Conservation (phyloP, 108 stramenopile species). For the Cylindrotheca fusiformis region DNA sequence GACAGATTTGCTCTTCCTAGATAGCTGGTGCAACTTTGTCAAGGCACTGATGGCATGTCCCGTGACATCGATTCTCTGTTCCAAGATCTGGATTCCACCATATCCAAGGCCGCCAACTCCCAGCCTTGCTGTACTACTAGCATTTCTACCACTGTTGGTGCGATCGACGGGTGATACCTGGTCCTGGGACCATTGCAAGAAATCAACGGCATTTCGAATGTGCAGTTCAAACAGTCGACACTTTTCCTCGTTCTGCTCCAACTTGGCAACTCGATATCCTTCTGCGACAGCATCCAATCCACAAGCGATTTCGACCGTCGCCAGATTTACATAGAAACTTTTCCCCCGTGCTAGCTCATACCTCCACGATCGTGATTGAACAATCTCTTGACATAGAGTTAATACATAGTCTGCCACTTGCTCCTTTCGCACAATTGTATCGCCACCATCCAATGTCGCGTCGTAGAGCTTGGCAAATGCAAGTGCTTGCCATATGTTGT, state of each 20-base stretch:
- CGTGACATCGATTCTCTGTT: conserved; percentile 51
- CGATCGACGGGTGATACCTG: conserved; percentile 26
- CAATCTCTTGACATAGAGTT: conserved; percentile 36
- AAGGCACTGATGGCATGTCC: conserved; percentile 46
- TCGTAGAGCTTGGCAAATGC: conserved; percentile 28
- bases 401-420: conserved; percentile 20
- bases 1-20: too few species aligned
- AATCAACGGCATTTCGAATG: conserved; percentile 32
- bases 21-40: not conserved
- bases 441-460: conserved; percentile 1
- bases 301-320: conserved; percentile 49
- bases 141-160: too few species aligned
- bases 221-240: conserved; percentile 4
- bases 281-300: conserved; percentile 44
- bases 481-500: conserved; percentile 53
- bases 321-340: conserved; percentile 42
- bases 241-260: conserved; percentile 3
- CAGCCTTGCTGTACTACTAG: too few species aligned
- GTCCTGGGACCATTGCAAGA: conserved; percentile 31
- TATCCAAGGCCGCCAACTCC: conserved; percentile 46
- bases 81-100: conserved; percentile 34
- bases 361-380: conserved; percentile 36
- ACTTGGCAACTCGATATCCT: conserved; percentile 20
- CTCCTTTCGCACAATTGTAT: not conserved
- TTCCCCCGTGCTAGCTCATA: conserved; percentile 25